A percentile compares a stretch with the other conserved stretches of the same genome.
phyloP scores from a whole-genome alignment of 1,139 yeast species.

The Yamadazyma aaseri region DNA sequence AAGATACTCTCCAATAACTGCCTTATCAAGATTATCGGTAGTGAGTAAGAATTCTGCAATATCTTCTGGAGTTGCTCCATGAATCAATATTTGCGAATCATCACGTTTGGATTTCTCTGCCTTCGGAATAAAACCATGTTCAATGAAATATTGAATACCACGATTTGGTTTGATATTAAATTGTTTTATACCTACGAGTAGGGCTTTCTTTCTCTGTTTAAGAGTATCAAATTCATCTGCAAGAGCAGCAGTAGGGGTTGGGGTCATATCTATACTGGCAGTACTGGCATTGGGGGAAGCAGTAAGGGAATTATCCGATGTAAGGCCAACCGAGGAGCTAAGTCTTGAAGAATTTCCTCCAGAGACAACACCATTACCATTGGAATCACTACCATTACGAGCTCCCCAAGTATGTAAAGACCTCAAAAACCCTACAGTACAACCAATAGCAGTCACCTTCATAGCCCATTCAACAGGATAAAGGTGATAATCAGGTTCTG shows the following conservation, averaged over 20 bases:
- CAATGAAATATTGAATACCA: constrained; percentile 65
- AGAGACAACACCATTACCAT: constrained; percentile 4
- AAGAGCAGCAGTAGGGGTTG: constrained; percentile 63
- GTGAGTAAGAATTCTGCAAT: constrained; percentile 74
- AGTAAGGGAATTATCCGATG: constrained; percentile 16
- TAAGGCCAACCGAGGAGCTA: constrained; percentile 16
- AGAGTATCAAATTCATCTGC: constrained; percentile 73
- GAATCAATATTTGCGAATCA: background rate
- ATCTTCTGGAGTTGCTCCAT: constrained; percentile 41
- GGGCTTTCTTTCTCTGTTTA: constrained; percentile 79
- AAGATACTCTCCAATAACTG: constrained; percentile 83
- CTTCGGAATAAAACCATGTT: constrained; percentile 60
- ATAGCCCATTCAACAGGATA: constrained; percentile 82
- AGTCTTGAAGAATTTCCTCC: constrained; percentile 1
- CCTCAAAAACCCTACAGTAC: constrained; percentile 78
- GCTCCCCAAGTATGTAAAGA: constrained; percentile 90
- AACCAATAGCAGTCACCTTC: constrained; percentile 76
- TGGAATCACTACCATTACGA: constrained; percentile 46
- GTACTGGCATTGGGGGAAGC: constrained; percentile 41
- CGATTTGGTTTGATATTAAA: constrained; percentile 85
- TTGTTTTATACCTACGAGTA: constrained; percentile 72
- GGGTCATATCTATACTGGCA: constrained; percentile 31
- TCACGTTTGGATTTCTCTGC: constrained; percentile 38
- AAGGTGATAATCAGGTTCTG: constrained; percentile 55
- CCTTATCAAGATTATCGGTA: constrained; percentile 82